Evolutionary conservation across 495 filamentous ascomycete species (phyloP).

Genomic region (Neurospora sp.): DNA sequence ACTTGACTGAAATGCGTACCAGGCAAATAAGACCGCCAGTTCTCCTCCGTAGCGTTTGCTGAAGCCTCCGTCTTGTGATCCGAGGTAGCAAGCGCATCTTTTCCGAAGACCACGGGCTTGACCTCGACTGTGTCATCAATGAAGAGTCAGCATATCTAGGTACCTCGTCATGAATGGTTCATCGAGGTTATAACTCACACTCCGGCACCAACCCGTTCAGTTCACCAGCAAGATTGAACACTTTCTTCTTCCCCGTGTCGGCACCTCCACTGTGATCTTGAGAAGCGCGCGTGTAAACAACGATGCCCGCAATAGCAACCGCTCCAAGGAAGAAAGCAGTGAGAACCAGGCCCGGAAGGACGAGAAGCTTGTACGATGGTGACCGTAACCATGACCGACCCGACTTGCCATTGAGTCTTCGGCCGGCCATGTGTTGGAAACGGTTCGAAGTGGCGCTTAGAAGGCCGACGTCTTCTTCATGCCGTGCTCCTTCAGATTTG

Average conservation of each 20-base stretch:
- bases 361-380: neutral
- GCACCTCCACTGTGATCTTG: neutral
- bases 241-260: neutral
- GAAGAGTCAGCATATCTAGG: no score
- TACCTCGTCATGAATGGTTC: no score
- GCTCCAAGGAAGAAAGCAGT: neutral
- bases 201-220: neutral
- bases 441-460: neutral
- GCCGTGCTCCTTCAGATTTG: neutral
- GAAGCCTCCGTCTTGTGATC: conserved; percentile 6
- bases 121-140: neutral
- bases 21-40: conserved; percentile 1
- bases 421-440: neutral
- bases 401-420: neutral
- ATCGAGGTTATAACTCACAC: neutral
- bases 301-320: neutral
- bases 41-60: neutral
- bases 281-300: neutral
- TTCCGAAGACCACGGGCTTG: neutral
- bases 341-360: no score
- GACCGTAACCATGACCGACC: neutral
- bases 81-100: conserved; percentile 2
- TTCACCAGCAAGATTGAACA: neutral
- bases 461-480: neutral
- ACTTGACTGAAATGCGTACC: neutral